Percentiles rank a stretch among this genome's conserved stretches.
These are phyloP conservation scores for Strobilomyces confusus DNA, from an alignment of 768 basidiomycete species.

Conservation along the genomic window DNA sequence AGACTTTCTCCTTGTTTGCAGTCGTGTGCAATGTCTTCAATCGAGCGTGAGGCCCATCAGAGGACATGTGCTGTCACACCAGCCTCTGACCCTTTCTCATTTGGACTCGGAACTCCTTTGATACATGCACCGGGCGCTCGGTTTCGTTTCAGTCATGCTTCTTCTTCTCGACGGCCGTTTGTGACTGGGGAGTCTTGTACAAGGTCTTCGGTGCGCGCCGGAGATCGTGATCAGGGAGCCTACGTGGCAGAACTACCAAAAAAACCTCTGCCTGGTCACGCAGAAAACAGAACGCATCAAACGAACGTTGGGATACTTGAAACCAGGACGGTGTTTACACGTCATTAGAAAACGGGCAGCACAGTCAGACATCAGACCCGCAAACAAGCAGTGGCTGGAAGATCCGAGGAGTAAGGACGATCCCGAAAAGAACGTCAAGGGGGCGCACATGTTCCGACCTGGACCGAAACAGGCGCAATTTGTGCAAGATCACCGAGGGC, in stretches of 20 bases:
- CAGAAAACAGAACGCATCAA: neutral
- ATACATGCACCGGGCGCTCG: neutral
- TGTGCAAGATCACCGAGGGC: constrained; percentile 42
- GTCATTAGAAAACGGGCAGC: neutral
- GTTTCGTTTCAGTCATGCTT: neutral
- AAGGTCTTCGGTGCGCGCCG: neutral
- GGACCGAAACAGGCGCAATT: constrained; percentile 42
- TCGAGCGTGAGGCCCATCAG: neutral
- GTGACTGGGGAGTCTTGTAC: neutral
- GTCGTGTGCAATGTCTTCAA: neutral
- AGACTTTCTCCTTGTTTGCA: neutral
- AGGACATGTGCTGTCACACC: constrained; percentile 14
- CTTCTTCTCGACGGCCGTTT: constrained; percentile 1
- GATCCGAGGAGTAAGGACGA: constrained; percentile 1
- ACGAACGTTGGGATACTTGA: constrained; percentile 6
- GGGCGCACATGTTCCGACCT: constrained; percentile 2
- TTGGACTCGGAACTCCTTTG: neutral
- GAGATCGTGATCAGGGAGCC: neutral
- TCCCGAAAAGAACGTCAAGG: neutral
- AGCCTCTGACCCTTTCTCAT: constrained; percentile 9
- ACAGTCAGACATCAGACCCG: neutral
- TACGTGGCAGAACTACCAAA: neutral
- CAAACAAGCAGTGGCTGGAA: constrained; percentile 7
- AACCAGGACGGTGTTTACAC: constrained; percentile 22
- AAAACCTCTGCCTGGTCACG: neutral